Evolutionary conservation across 129 eudicot species (phyloP).

Genomic region (Flaveria brownii): DNA sequence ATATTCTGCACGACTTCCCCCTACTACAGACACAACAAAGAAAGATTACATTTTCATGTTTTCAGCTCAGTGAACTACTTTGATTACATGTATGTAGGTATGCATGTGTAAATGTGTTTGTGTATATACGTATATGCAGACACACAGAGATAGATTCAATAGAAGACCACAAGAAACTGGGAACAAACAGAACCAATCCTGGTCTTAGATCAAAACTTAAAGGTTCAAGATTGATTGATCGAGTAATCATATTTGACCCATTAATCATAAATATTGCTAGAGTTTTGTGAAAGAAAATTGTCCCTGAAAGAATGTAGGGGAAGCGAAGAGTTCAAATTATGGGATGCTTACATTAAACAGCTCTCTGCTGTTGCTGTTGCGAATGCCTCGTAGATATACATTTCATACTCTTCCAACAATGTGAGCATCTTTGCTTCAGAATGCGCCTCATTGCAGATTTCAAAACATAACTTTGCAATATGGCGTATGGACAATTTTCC

Average conservation of each 20-base stretch:
- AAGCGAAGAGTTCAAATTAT: not conserved
- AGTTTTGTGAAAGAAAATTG: not conserved
- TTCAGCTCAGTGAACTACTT: not conserved
- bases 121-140: not conserved
- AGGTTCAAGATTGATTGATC: not conserved
- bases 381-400: not conserved
- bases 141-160: not conserved
- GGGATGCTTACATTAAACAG: constrained; percentile 15
- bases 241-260: not conserved
- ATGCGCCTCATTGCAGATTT: constrained; percentile 26
- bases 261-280: not conserved
- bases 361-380: constrained; percentile 6
- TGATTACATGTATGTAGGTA: not conserved
- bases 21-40: not conserved
- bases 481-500: constrained; percentile 10
- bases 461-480: constrained; percentile 14
- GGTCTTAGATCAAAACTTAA: not conserved
- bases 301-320: not conserved
- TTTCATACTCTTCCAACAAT: constrained; percentile 12
- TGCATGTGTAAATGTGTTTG: not conserved
- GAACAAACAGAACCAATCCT: too few species aligned
- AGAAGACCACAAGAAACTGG: not conserved
- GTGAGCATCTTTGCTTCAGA: constrained; percentile 9
- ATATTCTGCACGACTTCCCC: constrained; percentile 15
- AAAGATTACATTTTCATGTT: not conserved